Evolutionary conservation across 805 yeast genomes (phyloP).

Genomic region (Maudiozyma saulgeensis): DNA sequence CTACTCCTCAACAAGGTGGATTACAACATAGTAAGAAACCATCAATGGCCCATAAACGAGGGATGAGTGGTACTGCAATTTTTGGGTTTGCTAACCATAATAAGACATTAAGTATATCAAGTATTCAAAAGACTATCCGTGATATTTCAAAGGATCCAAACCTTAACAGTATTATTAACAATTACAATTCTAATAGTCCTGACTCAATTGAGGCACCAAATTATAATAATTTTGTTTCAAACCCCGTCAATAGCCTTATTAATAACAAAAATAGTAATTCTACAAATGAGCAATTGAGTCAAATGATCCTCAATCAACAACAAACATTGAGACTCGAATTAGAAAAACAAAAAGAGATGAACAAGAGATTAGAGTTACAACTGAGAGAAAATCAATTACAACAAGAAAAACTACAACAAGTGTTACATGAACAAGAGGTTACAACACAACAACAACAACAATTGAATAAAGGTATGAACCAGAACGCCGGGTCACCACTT

Average conservation of each 20-base stretch:
- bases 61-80: conserved; percentile 70
- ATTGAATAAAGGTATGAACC: not conserved
- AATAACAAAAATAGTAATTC: not conserved
- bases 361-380: conserved; percentile 23
- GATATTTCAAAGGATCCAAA: conserved; percentile 9
- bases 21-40: not conserved
- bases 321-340: conserved; percentile 24
- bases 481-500: not conserved
- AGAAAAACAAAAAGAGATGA: conserved; percentile 25
- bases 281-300: not conserved
- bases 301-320: conserved; percentile 21
- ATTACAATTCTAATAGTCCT: not conserved
- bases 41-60: conserved; percentile 40
- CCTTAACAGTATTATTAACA: not conserved
- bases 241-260: not conserved
- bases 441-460: conserved; percentile 2
- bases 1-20: conserved; percentile 1
- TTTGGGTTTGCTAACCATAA: conserved; percentile 64
- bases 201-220: not conserved
- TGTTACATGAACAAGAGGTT: conserved; percentile 14
- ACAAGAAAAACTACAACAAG: conserved; percentile 23
- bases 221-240: not conserved
- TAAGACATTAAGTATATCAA: conserved; percentile 53
- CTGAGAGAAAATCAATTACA: conserved; percentile 20
- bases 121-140: conserved; percentile 20